Base-by-base conservation (phyloP, 768 basidiomycete species). In the Lactarius trivialis region DNA sequence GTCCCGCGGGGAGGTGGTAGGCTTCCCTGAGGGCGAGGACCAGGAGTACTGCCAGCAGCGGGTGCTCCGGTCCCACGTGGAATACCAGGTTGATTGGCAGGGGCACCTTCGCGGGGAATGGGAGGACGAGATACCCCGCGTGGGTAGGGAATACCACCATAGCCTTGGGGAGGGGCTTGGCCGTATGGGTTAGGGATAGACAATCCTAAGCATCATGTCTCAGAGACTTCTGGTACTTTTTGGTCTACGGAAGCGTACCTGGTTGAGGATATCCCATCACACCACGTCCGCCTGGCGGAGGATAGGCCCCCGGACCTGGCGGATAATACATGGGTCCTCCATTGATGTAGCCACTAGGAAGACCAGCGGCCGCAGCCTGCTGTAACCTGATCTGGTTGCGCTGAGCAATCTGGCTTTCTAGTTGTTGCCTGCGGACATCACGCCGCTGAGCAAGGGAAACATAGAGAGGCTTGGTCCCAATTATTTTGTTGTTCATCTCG, bases 401-500 rank as follows among this genome's bases (percentile, higher is more conserved):
- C 77, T 98, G 94, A 66, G 93, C 93, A 72, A 98, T 95, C 81
- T 98, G 97, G 72, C 91, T 94, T 79, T 98, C 97, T 69, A 99
- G 84, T 75, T 98, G 95, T 76, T 98, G 96, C 71, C 95, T 85
- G 74, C 97, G 91, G 71, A 97, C 91, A 72, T 99, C 97, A 65
- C 94, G 93, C 68, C 96, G 93, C 74, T 99, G 97, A 68, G 97
- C 97, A 68, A 98, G 86, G 45, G 96, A 95, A 73, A 99, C 97
- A 72, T 98, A 99, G 70, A 99, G 85, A 57, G 97, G 97, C 79
- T 99, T 99, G 68, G 88, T 85, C 65, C 96, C 96, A 71, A 98
- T 92, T 88, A 98, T 98, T 80, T 96, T 96, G 85, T 97, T 98
- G 84, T 99, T 99, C 94, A 99, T 97, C 81, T 99, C 97, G 59